Conservation (phyloP, 257 asterid genomes). For the Ilex aquifolium region DNA sequence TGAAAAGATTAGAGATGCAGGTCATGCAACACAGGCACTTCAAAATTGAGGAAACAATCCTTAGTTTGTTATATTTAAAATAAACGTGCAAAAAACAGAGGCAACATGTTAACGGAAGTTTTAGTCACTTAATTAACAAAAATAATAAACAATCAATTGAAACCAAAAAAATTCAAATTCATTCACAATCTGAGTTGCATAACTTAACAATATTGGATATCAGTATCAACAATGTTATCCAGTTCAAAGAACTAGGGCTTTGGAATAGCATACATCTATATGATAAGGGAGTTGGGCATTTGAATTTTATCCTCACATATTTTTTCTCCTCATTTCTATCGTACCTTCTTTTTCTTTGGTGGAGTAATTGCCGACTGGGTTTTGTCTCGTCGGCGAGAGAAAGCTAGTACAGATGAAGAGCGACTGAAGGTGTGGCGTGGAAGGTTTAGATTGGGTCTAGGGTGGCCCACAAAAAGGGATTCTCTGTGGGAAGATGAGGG, state of each 20-base stretch:
- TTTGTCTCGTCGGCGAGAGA: slow-evolving; percentile 56
- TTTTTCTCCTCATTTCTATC: no score
- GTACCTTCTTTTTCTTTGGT: slow-evolving; percentile 37
- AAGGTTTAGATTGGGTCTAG: slow-evolving; percentile 21
- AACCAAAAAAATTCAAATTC: not conserved
- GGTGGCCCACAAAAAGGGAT: slow-evolving; percentile 18
- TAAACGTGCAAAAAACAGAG: no score
- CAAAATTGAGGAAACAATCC: no score
- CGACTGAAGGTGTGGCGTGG: slow-evolving; percentile 18
- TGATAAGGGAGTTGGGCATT: no score
- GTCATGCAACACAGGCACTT: no score
- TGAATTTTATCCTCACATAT: no score
- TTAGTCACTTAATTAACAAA: not conserved
- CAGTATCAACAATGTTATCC: not conserved
- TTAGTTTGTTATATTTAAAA: no score
- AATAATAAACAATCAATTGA: not conserved
- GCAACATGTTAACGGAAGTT: no score
- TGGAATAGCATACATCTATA: no score
- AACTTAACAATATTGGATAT: not conserved
- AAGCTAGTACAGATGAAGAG: slow-evolving; percentile 36
- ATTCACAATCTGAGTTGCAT: not conserved
- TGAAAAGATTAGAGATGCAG: no score
- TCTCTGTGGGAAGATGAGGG: slow-evolving; percentile 11
- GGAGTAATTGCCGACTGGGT: slow-evolving; percentile 20
- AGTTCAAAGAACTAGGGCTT: not conserved